Conservation (phyloP, 192 early-diverging fungal genomes). For the Rhizophagus clarus region DNA sequence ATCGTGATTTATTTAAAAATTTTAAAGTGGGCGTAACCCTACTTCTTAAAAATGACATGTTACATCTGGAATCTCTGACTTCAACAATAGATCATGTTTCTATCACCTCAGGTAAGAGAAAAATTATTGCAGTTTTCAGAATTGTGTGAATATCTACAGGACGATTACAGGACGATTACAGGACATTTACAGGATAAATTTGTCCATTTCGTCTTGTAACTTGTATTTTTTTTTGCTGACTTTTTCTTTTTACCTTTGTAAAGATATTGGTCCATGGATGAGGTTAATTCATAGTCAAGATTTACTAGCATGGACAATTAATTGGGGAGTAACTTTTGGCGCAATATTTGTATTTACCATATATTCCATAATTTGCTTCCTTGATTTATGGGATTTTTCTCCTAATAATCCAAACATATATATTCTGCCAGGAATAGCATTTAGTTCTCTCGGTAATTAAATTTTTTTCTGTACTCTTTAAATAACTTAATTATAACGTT, state of each 20-base stretch:
- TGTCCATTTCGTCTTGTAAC: no score
- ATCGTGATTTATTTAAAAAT: not conserved
- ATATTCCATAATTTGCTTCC: not conserved
- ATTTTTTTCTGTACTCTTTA: no score
- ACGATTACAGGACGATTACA: no score
- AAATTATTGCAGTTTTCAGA: no score
- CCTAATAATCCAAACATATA: not conserved
- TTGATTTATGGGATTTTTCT: not conserved
- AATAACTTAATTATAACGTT: not conserved
- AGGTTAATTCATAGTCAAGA: not conserved
- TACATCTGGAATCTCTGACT: not conserved
- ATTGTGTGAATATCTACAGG: no score
- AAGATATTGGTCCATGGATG: not conserved
- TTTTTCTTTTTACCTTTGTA: not conserved
- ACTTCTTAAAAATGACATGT: not conserved
- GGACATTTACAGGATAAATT: no score
- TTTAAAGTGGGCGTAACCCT: not conserved
- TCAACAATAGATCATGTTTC: not conserved
- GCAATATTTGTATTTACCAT: not conserved
- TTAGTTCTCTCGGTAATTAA: constrained; percentile 2
- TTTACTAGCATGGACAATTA: not conserved
- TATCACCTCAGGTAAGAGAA: not conserved
- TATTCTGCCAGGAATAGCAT: not conserved
- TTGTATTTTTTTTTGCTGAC: not conserved
- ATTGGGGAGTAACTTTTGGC: not conserved